Evolutionary conservation across 2,329 filamentous ascomycete genomes (phyloP), one percentile per base, ranked within the genome.

Genomic region (Aspergillus pseudonomiae): DNA sequence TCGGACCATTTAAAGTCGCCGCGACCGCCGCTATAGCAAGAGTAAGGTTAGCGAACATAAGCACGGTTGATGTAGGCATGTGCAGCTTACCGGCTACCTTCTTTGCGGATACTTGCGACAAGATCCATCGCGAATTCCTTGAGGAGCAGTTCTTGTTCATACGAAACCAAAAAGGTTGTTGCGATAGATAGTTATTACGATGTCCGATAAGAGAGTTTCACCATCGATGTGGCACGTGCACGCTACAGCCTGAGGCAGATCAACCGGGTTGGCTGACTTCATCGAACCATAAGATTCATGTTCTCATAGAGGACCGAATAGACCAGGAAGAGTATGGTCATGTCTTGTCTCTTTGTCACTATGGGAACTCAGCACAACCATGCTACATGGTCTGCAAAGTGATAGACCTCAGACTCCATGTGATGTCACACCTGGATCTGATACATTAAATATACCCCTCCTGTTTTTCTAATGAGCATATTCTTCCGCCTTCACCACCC

Each of bases 1-100:
- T 97, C 93, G 68, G 94, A 91, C 95, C 95, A 98, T 80, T 90
- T 94, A 83, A 99, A 99, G 78, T 97, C 93, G 79, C 91, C 91
- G 75, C 85, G 86, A 65, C 95, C 95, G 74, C 95, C 95, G 69
- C 95, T 86, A 65, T 43, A 58, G 53, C 26, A 57, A 61, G 16
- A 57, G 48, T 69, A 64, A 67, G 63, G 48, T 63, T 56, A 41
- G 30, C 24, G 60, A 7, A 34, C 3, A 14, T 46, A 36, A 9
- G 19, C 3, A 45, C 12, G 36, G 10, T 57, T n/a, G 2, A 34
- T 39, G 24, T 16, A 59, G 10, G 5, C 1, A 43, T 11, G 5
- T 16, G 41, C 19, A 4, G 61, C 78, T 71, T 75, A 90, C 72
- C 93, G 95, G 66, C 85, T 88, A 66, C 88, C 88, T 77, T 96